Evolutionary conservation across 768 basidiomycete genomes (phyloP).

Genomic region (Mrakia hoshinonis): DNA sequence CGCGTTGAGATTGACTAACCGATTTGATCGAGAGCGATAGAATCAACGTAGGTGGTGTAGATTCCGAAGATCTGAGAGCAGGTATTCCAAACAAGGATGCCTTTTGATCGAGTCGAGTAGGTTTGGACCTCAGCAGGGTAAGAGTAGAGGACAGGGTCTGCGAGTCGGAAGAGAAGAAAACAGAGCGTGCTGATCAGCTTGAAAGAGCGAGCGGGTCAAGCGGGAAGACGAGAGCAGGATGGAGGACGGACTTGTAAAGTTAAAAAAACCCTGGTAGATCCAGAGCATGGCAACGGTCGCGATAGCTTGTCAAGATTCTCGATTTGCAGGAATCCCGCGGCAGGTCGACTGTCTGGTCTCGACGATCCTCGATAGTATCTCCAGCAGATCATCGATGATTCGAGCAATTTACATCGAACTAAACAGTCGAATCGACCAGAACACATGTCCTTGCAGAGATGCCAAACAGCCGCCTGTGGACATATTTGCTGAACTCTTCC

Average conservation of each 20-base stretch:
- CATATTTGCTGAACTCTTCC: too few species aligned
- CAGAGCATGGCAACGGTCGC: conserved; percentile 40
- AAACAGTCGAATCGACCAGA: too few species aligned
- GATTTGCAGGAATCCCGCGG: too few species aligned
- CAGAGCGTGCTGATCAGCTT: neutral
- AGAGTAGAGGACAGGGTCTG: conserved; percentile 31
- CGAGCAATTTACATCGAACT: too few species aligned
- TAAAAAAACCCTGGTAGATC: conserved; percentile 41
- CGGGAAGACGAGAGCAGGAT: neutral
- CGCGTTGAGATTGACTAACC: conserved; percentile 7
- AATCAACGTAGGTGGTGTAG: conserved; percentile 25
- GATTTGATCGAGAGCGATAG: conserved; percentile 23
- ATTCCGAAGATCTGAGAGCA: conserved; percentile 21
- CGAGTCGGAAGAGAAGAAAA: neutral
- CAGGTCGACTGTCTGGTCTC: too few species aligned
- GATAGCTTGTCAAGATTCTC: too few species aligned
- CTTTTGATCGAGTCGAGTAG: conserved; percentile 42
- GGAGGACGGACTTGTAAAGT: conserved; percentile 33
- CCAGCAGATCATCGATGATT: too few species aligned
- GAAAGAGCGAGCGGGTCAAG: neutral
- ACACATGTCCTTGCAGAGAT: too few species aligned
- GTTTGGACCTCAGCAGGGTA: conserved; percentile 42
- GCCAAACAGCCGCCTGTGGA: too few species aligned
- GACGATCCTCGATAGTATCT: too few species aligned
- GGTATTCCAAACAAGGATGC: conserved; percentile 42